Conservation (phyloP, 164 flowering plant genomes). For the Amborella trichopoda region DNA sequence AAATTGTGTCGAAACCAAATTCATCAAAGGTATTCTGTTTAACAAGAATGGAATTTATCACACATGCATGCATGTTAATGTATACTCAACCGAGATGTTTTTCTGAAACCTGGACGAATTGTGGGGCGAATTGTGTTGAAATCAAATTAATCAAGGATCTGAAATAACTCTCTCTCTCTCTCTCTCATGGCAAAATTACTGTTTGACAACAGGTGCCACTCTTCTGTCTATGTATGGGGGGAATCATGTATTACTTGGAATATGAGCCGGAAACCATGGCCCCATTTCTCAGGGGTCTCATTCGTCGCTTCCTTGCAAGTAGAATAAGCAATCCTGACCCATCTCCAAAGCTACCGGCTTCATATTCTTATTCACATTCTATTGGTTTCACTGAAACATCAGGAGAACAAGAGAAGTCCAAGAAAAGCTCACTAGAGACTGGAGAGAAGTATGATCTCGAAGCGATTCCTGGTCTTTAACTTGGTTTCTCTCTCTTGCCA, state of each 20-base stretch:
- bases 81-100: too few relatives aligned
- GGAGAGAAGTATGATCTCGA: slow-evolving; percentile 76
- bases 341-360: slow-evolving; percentile 32
- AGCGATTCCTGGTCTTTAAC: slow-evolving; percentile 81
- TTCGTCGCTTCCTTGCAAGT: slow-evolving; percentile 92
- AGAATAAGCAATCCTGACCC: slow-evolving; percentile 74
- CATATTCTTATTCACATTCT: slow-evolving; percentile 51
- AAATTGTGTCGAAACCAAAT: too few relatives aligned
- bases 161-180: too few relatives aligned
- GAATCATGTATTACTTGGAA: slow-evolving; percentile 87
- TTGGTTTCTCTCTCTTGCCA: not conserved
- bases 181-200: too few relatives aligned
- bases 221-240: slow-evolving; percentile 90
- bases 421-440: slow-evolving; percentile 24
- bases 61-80: too few relatives aligned
- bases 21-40: too few relatives aligned
- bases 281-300: slow-evolving; percentile 76
- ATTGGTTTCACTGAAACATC: slow-evolving; percentile 42
- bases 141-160: too few relatives aligned
- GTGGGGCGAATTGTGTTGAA: too few relatives aligned
- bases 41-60: too few relatives aligned
- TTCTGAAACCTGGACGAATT: too few relatives aligned
- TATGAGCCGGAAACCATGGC: slow-evolving; percentile 98
- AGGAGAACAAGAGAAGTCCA: slow-evolving; percentile 23
- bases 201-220: slow-evolving; percentile 48